Evolutionary conservation across 2,329 filamentous ascomycete species (phyloP).

Genomic region (Diaporthe eres): DNA sequence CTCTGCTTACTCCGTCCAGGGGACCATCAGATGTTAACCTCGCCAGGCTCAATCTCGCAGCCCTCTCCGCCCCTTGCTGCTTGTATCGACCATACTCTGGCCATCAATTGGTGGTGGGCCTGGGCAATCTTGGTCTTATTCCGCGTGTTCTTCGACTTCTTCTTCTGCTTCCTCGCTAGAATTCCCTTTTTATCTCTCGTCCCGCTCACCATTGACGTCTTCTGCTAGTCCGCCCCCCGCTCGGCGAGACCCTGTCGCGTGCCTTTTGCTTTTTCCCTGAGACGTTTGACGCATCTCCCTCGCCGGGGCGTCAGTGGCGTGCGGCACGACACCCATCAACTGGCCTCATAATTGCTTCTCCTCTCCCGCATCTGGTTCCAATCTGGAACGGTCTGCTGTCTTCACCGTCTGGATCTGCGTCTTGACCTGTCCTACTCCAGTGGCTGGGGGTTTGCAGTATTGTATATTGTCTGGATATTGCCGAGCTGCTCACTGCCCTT

Average conservation of each 20-base stretch:
- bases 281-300: constrained; percentile 29
- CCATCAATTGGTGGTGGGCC: not conserved
- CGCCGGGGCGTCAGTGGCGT: constrained; percentile 21
- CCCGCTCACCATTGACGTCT: not conserved
- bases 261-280: constrained; percentile 21
- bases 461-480: constrained; percentile 6
- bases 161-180: not conserved
- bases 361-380: constrained; percentile 16
- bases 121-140: not conserved
- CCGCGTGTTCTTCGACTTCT: not conserved
- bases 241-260: constrained; percentile 24
- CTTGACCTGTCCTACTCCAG: constrained; percentile 10
- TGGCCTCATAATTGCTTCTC: constrained; percentile 32
- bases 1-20: constrained; percentile 25
- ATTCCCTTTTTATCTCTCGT: not conserved
- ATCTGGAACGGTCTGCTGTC: constrained; percentile 4
- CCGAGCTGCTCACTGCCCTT: constrained; percentile 10
- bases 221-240: not conserved
- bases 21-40: constrained; percentile 22
- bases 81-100: not conserved
- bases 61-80: constrained; percentile 25
- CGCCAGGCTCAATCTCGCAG: constrained; percentile 15
- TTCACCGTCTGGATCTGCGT: constrained; percentile 11
- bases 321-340: constrained; percentile 29
- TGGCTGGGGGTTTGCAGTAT: constrained; percentile 9